phyloP scores from a whole-genome alignment of 257 asterid genomes.

The Forsythia viridissima region DNA sequence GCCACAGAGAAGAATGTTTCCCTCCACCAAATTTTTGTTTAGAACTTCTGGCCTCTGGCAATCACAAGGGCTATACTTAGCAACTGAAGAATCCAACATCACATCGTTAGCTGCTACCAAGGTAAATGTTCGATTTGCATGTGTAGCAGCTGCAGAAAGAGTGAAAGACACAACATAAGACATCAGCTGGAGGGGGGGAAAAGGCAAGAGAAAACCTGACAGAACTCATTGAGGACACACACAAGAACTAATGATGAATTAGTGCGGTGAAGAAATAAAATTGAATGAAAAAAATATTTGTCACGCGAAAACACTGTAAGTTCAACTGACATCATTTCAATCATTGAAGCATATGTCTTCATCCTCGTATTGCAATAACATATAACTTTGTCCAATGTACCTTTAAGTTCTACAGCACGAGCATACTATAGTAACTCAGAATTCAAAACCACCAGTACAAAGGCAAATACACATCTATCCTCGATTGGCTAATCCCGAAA shows the following conservation, averaged over 20 bases:
- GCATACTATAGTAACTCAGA: not conserved
- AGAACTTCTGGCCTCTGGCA: slow-evolving; percentile 94
- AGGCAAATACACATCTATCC: not conserved
- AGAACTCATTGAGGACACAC: not conserved
- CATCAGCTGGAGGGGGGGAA: slow-evolving; percentile 18
- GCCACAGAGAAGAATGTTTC: slow-evolving; percentile 96
- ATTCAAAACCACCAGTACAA: not conserved
- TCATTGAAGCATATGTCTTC: not conserved
- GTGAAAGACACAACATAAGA: slow-evolving; percentile 10
- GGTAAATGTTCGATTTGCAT: slow-evolving; percentile 70
- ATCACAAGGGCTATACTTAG: slow-evolving; percentile 70
- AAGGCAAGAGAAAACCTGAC: not conserved
- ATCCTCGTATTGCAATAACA: not conserved
- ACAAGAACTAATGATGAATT: not conserved
- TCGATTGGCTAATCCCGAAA: not conserved
- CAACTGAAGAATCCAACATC: slow-evolving; percentile 69
- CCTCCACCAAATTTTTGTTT: slow-evolving; percentile 81
- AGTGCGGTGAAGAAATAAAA: too few relatives aligned
- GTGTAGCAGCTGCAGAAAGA: slow-evolving; percentile 82
- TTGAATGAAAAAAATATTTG: not conserved
- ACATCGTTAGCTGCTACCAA: slow-evolving; percentile 96
- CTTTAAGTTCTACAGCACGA: not conserved
- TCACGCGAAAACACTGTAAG: not conserved
- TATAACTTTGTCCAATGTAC: not conserved
- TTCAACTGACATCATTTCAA: not conserved